Evolutionary conservation across 2,329 filamentous ascomycete species (phyloP).

Genomic region (Colletotrichum chlorophyti): DNA sequence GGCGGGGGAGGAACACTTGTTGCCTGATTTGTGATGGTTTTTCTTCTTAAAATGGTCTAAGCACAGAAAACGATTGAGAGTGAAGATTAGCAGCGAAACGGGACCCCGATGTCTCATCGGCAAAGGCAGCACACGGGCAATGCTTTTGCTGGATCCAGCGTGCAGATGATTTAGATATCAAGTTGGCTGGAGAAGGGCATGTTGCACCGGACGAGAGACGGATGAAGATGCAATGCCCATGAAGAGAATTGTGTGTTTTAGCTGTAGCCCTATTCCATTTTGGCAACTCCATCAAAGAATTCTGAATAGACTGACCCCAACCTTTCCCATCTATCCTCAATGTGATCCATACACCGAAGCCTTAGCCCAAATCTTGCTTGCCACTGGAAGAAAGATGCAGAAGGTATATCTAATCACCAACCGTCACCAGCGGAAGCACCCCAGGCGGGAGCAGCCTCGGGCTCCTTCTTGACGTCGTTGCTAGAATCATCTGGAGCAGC

Average conservation of each 20-base stretch:
- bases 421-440: conserved; percentile 8
- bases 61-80: too few relatives aligned
- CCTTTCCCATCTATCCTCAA: not conserved
- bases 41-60: too few relatives aligned
- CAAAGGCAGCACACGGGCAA: too few relatives aligned
- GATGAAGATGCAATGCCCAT: too few relatives aligned
- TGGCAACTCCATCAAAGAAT: conserved; percentile 22
- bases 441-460: conserved; percentile 22
- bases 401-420: conserved; percentile 20
- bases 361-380: not conserved
- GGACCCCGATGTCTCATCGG: too few relatives aligned
- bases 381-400: not conserved
- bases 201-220: too few relatives aligned
- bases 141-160: too few relatives aligned
- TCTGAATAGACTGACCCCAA: conserved; percentile 28
- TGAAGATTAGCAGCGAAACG: too few relatives aligned
- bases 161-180: too few relatives aligned
- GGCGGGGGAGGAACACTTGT: too few relatives aligned
- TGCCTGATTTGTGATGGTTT: too few relatives aligned
- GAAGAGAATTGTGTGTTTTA: conserved; percentile 6
- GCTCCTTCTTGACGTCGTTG: conserved; percentile 2
- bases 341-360: not conserved
- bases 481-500: conserved; percentile 15
- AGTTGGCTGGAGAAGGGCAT: too few relatives aligned
- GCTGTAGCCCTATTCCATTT: conserved; percentile 24